A percentile compares a stretch with the other conserved stretches of the same genome.
Evolutionary conservation across 140 eudicot species (phyloP).

Genomic region (Senecio squalidus): DNA sequence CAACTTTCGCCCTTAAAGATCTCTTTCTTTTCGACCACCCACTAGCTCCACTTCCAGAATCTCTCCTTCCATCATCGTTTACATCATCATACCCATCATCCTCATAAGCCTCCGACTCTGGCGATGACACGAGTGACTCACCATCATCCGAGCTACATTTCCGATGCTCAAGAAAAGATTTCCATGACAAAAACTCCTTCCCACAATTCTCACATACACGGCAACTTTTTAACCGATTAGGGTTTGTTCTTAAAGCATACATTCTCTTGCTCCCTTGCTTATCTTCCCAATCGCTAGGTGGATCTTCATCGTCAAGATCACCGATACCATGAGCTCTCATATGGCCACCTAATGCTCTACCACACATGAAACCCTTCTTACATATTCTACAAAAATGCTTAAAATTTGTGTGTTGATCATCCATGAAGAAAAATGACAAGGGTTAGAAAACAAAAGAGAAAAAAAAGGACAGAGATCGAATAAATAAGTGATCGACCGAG

Average conservation of each 20-base stretch:
- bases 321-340: conserved; percentile 94
- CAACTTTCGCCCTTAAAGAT: conserved; percentile 53
- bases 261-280: conserved; percentile 16
- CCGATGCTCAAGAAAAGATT: neutral
- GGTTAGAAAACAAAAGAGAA: neutral
- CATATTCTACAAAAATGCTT: conserved; percentile 87
- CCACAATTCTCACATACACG: neutral
- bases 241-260: neutral
- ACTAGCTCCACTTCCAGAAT: conserved; percentile 25
- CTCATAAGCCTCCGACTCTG: conserved; percentile 43
- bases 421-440: conserved; percentile 33
- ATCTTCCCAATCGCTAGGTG: conserved; percentile 66
- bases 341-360: conserved; percentile 95
- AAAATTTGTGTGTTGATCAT: conserved; percentile 51
- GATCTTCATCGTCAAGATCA: conserved; percentile 73
- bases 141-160: conserved; percentile 37
- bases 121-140: conserved; percentile 57
- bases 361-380: conserved; percentile 91
- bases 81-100: conserved; percentile 29
- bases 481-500: too few species aligned
- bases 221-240: conserved; percentile 20
- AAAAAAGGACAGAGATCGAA: neutral
- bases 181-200: neutral
- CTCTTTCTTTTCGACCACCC: conserved; percentile 82
- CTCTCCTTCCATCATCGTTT: conserved; percentile 14